Evolutionary conservation across 345 rosid genomes (phyloP), one percentile per base, ranked within the genome.

Genomic region (Dipteronia sinensis): DNA sequence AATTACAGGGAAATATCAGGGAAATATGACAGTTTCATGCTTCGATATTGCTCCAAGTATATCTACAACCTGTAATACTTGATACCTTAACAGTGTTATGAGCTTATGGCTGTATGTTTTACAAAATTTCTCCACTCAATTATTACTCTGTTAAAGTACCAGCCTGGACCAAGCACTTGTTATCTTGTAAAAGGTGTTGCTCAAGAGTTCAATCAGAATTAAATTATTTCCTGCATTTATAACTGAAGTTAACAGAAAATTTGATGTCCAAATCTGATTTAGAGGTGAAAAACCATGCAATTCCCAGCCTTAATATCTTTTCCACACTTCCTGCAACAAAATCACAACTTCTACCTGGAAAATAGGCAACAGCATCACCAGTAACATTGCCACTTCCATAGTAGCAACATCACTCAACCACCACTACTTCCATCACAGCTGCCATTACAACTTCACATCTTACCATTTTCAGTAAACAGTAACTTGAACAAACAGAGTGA

Each of bases 311-410:
- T 20, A 3, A 44, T 42, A 19, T 44, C 72, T n/a, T 46, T 42
- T 44, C 72, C 34, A 69, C 15, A 0, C 12, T 69, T 44, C 38
- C 9, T 46, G 13, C 38, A 13, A 22, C 7, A 4, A 4, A 1
- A 1, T 25, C 73, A 65, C 44, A 15, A 29, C 69, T 34, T 27
- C 44, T 6, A 25, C 44, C n/a, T 31, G 44, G 20, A 31, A 64
- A 25, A 59, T 1, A 59, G 64, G 27, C 69, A 71, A 71, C 53
- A 56, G 49, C 75, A 58, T 34, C 69, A 58, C 44, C 75, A 10
- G 64, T 31, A 31, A 31, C 53, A 58, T 25, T n/a, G 15, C 62
- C 51, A 71, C 19, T 23, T 70, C 61, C 73, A 70, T 25, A 0
- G 12, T 72, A 31, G 31, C 29, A 7, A 72, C 53, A 58, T 11